These are phyloP conservation scores for Tolypocladium guangdongense DNA, from an alignment of 2,329 filamentous ascomycete genomes.

Conservation along the genomic window DNA sequence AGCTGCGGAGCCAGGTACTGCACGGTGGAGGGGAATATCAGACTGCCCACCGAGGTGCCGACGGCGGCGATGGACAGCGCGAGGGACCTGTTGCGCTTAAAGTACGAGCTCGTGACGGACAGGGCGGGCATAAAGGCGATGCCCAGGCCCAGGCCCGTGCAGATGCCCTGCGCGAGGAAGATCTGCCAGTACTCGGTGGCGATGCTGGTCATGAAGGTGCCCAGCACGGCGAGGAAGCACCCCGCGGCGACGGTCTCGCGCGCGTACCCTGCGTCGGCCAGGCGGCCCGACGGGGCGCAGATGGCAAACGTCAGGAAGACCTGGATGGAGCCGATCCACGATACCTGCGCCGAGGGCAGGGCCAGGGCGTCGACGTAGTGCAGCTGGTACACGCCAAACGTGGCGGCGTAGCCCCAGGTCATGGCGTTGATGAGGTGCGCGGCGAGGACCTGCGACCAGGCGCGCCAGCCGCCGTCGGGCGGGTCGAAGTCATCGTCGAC, in stretches of 20 bases:
- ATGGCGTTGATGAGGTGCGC: conserved; percentile 36
- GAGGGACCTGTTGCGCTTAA: conserved; percentile 42
- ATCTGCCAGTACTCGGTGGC: conserved; percentile 39
- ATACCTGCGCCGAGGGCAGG: conserved; percentile 23
- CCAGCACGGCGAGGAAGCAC: conserved; percentile 29
- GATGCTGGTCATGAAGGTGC: conserved; percentile 37
- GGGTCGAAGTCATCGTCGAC: conserved; percentile 3
- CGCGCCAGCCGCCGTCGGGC: conserved; percentile 34
- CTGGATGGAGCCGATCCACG: conserved; percentile 39
- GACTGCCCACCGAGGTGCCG: conserved; percentile 45
- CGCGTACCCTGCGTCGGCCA: conserved; percentile 39
- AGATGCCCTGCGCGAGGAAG: conserved; percentile 41
- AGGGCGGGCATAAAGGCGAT: conserved; percentile 48
- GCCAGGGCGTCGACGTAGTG: conserved; percentile 28
- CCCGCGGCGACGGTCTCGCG: conserved; percentile 29
- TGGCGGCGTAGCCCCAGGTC: conserved; percentile 37
- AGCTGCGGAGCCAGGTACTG: conserved; percentile 44
- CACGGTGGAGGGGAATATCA: conserved; percentile 46
- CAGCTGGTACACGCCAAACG: conserved; percentile 45
- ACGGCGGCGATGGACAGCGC: conserved; percentile 50
- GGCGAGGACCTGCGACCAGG: conserved; percentile 40
- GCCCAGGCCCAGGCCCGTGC: conserved; percentile 41
- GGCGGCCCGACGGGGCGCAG: conserved; percentile 35
- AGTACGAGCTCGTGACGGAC: conserved; percentile 52
- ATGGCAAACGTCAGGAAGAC: conserved; percentile 38